These are phyloP conservation scores for Torulaspora pretoriensis DNA, from an alignment of 1,139 yeast species.

Conservation along the genomic window DNA sequence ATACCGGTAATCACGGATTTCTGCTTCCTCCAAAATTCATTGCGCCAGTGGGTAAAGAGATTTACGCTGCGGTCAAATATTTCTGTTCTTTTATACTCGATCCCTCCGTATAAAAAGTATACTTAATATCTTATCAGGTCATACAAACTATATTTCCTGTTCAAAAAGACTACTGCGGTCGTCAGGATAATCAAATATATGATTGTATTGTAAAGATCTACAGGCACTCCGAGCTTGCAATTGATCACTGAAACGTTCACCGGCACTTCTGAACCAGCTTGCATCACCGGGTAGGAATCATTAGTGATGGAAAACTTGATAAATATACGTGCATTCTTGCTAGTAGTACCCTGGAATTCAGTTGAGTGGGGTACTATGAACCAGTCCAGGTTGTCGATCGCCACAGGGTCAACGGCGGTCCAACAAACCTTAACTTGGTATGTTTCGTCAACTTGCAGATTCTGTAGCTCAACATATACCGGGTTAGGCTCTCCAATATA, in stretches of 20 bases:
- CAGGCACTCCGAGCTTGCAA: slow-evolving; percentile 26
- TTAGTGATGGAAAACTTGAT: slow-evolving; percentile 14
- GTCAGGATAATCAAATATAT: slow-evolving; percentile 15
- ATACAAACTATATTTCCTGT: slow-evolving; percentile 13
- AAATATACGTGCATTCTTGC: slow-evolving; percentile 17
- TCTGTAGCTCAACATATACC: slow-evolving; percentile 16
- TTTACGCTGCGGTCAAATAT: slow-evolving; percentile 63
- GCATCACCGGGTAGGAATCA: slow-evolving; percentile 21
- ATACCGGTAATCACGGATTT: slow-evolving; percentile 80
- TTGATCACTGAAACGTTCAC: slow-evolving; percentile 24
- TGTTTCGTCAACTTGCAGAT: slow-evolving; percentile 18
- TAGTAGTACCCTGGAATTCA: slow-evolving; percentile 13
- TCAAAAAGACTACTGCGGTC: slow-evolving; percentile 10
- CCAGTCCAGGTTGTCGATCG: slow-evolving; percentile 15
- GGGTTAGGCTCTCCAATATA: slow-evolving; percentile 1
- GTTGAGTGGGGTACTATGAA: slow-evolving; percentile 19
- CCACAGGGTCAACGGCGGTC: slow-evolving; percentile 25
- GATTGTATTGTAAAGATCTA: slow-evolving; percentile 23
- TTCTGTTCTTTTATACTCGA: slow-evolving; percentile 62
- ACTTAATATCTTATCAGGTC: slow-evolving; percentile 7
- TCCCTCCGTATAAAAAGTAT: slow-evolving; percentile 33
- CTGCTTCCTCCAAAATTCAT: slow-evolving; percentile 69
- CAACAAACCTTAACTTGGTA: slow-evolving; percentile 26
- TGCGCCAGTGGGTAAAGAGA: slow-evolving; percentile 71
- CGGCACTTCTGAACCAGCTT: slow-evolving; percentile 15